A percentile compares a stretch with the other conserved stretches of the same genome.
phyloP scores from a whole-genome alignment of 2,329 filamentous ascomycete genomes.

The Xylariaceae sp. region DNA sequence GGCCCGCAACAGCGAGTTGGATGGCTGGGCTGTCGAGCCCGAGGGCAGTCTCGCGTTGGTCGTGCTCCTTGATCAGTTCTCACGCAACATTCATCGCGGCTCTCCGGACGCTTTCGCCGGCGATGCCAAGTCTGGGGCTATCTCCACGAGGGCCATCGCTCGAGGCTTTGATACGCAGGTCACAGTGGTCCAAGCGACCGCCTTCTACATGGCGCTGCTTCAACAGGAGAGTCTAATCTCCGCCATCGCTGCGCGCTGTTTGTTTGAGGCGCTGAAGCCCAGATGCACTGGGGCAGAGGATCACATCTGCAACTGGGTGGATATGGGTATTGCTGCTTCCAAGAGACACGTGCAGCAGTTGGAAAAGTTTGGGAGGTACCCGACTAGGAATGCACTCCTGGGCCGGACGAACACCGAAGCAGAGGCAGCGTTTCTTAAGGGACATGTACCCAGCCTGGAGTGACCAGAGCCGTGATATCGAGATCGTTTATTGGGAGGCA shows the following conservation, averaged over 20 bases:
- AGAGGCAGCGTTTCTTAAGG: conserved; percentile 8
- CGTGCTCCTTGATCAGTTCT: conserved; percentile 10
- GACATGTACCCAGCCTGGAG: neutral
- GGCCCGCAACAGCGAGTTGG: conserved; percentile 1
- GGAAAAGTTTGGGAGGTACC: conserved; percentile 10
- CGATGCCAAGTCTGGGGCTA: conserved; percentile 3
- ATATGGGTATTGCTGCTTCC: conserved; percentile 5
- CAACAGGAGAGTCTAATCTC: conserved; percentile 6
- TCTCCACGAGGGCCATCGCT: conserved; percentile 3
- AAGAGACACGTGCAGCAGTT: conserved; percentile 9
- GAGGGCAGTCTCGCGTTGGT: conserved; percentile 7
- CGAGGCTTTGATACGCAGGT: conserved; percentile 7
- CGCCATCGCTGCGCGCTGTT: conserved; percentile 5
- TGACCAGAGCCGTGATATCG: too few species aligned
- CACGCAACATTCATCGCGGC: conserved; percentile 10
- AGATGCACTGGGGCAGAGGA: conserved; percentile 4
- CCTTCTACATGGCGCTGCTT: conserved; percentile 10
- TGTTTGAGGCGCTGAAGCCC: conserved; percentile 4
- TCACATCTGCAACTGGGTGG: conserved; percentile 5
- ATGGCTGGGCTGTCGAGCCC: conserved; percentile 3
- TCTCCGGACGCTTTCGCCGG: conserved; percentile 3
- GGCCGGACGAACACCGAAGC: conserved; percentile 9
- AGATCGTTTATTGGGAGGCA: too few species aligned
- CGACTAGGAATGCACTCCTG: conserved; percentile 7
- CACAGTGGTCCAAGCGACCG: conserved; percentile 5